Conservation (phyloP, 176 grass and related monocot species). For the Otatea glauca region DNA sequence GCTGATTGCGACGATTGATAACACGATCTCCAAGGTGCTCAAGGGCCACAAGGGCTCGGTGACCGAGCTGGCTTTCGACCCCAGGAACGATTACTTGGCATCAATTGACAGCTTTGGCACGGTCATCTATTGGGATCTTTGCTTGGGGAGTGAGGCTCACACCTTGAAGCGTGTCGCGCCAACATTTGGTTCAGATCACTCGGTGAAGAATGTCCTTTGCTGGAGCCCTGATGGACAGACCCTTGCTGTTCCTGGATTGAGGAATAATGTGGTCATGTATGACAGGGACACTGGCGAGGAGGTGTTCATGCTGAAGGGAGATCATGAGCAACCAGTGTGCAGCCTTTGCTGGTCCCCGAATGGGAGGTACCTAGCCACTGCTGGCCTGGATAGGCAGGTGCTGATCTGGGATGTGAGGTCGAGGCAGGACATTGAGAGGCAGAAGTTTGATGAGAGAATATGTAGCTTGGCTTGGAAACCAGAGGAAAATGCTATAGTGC, state of each 20-base stretch:
- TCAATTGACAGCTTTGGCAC: slow-evolving; percentile 82
- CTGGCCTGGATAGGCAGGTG: slow-evolving; percentile 82
- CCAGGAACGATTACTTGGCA: slow-evolving; percentile 81
- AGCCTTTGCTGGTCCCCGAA: slow-evolving; percentile 90
- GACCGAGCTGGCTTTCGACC: slow-evolving; percentile 76
- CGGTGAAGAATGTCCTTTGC: slow-evolving; percentile 57
- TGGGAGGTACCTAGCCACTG: slow-evolving; percentile 80
- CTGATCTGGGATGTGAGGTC: slow-evolving; percentile 95
- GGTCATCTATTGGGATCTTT: slow-evolving; percentile 84
- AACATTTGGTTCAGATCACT: slow-evolving; percentile 64
- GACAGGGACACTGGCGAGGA: slow-evolving; percentile 90
- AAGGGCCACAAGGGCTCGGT: slow-evolving; percentile 90
- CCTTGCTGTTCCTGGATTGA: slow-evolving; percentile 82
- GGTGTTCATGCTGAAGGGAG: slow-evolving; percentile 74
- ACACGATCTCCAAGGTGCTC: slow-evolving; percentile 89
- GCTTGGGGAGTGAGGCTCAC: slow-evolving; percentile 55
- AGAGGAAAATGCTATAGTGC: slow-evolving; percentile 72
- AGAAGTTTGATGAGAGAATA: slow-evolving; percentile 82
- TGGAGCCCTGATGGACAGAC: slow-evolving; percentile 88
- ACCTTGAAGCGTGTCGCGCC: slow-evolving; percentile 62
- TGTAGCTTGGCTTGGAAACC: slow-evolving; percentile 86
- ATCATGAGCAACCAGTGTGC: slow-evolving; percentile 82
- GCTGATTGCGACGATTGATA: slow-evolving; percentile 83
- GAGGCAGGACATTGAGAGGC: slow-evolving; percentile 91
- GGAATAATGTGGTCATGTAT: slow-evolving; percentile 93